Percentiles rank a stretch among this genome's conserved stretches.
phyloP scores from a whole-genome alignment of 257 asterid species.

The Echium plantagineum region DNA sequence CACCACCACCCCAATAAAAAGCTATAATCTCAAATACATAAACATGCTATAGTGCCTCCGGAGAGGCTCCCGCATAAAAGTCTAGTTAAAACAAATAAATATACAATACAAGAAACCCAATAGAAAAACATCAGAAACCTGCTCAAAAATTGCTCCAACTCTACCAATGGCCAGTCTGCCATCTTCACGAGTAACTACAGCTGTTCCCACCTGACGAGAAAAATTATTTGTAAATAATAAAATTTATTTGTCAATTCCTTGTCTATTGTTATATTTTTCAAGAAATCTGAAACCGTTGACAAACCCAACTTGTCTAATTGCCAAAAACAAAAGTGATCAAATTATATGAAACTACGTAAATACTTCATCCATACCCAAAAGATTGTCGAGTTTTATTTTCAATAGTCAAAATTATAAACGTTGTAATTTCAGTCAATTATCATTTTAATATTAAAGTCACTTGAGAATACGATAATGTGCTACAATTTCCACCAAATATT shows the following conservation, averaged over 20 bases:
- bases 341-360: no score
- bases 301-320: neutral
- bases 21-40: no score
- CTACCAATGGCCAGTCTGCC: conserved; percentile 63
- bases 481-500: no score
- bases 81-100: neutral
- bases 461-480: no score
- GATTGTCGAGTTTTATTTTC: no score
- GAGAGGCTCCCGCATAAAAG: neutral
- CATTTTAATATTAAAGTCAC: no score
- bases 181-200: conserved; percentile 51
- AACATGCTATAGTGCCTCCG: no score
- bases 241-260: no score
- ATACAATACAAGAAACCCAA: neutral
- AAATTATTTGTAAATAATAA: conserved; percentile 1
- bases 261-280: neutral
- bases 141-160: conserved; percentile 57
- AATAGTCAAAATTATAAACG: no score
- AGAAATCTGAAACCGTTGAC: neutral
- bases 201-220: conserved; percentile 43
- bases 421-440: no score
- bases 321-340: no score
- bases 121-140: conserved; percentile 18
- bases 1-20: neutral
- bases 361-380: no score